Evolutionary conservation across 2,329 filamentous ascomycete species (phyloP), one percentile per base, ranked within the genome.

Genomic region (Paracamarosporium sp.): DNA sequence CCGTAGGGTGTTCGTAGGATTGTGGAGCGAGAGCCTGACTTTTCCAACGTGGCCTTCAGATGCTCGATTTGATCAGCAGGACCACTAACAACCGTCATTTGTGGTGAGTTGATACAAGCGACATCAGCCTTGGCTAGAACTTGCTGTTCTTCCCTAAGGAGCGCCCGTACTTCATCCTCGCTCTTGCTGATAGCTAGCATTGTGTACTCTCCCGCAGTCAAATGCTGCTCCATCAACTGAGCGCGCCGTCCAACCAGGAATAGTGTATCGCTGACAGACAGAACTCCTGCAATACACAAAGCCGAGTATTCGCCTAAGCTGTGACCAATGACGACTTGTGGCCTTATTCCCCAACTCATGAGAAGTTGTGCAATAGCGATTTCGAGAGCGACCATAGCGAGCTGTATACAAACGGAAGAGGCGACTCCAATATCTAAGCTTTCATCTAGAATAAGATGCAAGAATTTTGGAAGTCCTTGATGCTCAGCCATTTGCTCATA

Each of bases 281-380:
- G 35, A 1, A 78, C 75, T 4, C 73, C 76, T 17, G 76, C 70
- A 4, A 66, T 61, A 45, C 68, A 53, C 2, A 79, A 50, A 0
- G 77, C 78, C 2, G 75, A 73, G 53, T 78, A 79, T 53, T 79
- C 76, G 13, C 77, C 78, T 4, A 80, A 64, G 48, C 69, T 66
- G 44, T 70, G 69, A 8, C 69, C 68, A 1, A 69, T 48, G 4
- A 68, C 60, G 1, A 45, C 17, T 6, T 28, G 20, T 2, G 65
- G 62, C 2, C 45, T 43, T 0, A 68, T 45, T 15, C 57, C 62
- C 28, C 41, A 50, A 0, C 57, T 60, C 11, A 8, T 22, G 57
- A 56, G 62, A 9, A 46, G 35, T 1, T 20, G 22, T 1, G 59
- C 47, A 6, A 65, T 48, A 0, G 60, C 63, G 8, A 84, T 79